Conservation (phyloP, 257 asterid species). For the Cinchona pubescens region DNA sequence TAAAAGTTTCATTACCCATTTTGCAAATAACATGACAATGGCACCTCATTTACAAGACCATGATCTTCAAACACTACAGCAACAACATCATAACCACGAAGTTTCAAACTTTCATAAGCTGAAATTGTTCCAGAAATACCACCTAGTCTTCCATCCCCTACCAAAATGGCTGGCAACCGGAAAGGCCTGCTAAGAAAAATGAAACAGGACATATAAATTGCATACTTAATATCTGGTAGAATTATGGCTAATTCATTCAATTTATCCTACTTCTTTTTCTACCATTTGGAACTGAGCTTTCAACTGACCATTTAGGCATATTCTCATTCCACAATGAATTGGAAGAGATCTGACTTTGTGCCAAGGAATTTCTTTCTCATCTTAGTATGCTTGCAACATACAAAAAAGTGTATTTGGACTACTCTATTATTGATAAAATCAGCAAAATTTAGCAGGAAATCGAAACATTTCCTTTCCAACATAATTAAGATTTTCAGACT, state of each 20-base stretch:
- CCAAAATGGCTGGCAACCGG: conserved; percentile 90
- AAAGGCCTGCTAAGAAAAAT: conserved; percentile 60
- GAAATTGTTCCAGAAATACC: conserved; percentile 98
- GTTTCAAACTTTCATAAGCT: conserved; percentile 80
- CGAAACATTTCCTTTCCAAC: background rate
- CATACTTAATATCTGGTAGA: background rate
- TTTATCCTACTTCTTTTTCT: background rate
- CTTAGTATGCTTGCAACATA: background rate
- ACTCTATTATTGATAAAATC: background rate
- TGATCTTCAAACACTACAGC: conserved; percentile 87
- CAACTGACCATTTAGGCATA: background rate
- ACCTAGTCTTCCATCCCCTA: conserved; percentile 95
- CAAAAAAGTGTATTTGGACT: background rate
- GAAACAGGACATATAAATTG: conserved; percentile 21
- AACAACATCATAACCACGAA: conserved; percentile 90
- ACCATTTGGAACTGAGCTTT: background rate
- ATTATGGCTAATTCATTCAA: background rate
- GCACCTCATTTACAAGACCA: conserved; percentile 77
- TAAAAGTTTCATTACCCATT: conserved; percentile 48
- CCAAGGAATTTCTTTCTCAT: background rate
- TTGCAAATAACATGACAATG: conserved; percentile 62
- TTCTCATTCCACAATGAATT: background rate
- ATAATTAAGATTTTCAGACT: too few species aligned
- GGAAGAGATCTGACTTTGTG: background rate
- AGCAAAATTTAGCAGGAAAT: background rate